phyloP scores from a whole-genome alignment of 2,329 filamentous ascomycete genomes.

The Phaeosphaeriaceae sp. region DNA sequence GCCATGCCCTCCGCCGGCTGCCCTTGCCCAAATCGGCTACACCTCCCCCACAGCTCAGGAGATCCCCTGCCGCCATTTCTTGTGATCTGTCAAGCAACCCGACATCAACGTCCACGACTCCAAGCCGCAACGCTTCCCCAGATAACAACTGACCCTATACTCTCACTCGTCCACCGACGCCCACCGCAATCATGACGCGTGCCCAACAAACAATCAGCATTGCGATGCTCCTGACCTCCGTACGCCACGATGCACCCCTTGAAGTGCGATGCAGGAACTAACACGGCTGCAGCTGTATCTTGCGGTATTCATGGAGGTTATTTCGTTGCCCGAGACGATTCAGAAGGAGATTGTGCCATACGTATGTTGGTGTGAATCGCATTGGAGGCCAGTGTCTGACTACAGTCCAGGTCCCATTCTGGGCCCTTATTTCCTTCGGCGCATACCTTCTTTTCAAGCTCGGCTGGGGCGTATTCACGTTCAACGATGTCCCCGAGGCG shows the following conservation, averaged over 20 bases:
- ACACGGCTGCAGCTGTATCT: conserved; percentile 77
- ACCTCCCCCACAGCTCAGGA: conserved; percentile 16
- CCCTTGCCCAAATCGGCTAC: conserved; percentile 21
- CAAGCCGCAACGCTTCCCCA: conserved; percentile 9
- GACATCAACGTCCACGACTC: conserved; percentile 22
- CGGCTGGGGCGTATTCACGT: conserved; percentile 90
- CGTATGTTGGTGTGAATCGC: conserved; percentile 66
- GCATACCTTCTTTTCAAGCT: conserved; percentile 91
- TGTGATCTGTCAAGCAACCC: conserved; percentile 34
- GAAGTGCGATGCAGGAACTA: conserved; percentile 11
- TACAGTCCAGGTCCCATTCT: conserved; percentile 79
- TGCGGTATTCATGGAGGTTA: conserved; percentile 80
- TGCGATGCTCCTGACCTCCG: conserved; percentile 84
- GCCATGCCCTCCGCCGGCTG: conserved; percentile 13
- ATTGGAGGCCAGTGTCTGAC: conserved; percentile 11
- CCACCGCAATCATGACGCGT: conserved; percentile 77
- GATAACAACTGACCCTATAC: conserved; percentile 27
- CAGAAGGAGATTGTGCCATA: conserved; percentile 88
- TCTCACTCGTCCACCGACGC: conserved; percentile 16
- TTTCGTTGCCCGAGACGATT: conserved; percentile 78
- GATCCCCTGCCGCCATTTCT: conserved; percentile 33
- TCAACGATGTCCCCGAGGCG: conserved; percentile 93
- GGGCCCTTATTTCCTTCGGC: conserved; percentile 88
- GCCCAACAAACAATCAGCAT: conserved; percentile 92
- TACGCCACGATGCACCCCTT: conserved; percentile 56